A percentile compares a stretch with the other conserved stretches of the same genome.
These are phyloP conservation scores for Mortierella sp. DNA, from an alignment of 371 early-diverging fungal species.

Conservation along the genomic window DNA sequence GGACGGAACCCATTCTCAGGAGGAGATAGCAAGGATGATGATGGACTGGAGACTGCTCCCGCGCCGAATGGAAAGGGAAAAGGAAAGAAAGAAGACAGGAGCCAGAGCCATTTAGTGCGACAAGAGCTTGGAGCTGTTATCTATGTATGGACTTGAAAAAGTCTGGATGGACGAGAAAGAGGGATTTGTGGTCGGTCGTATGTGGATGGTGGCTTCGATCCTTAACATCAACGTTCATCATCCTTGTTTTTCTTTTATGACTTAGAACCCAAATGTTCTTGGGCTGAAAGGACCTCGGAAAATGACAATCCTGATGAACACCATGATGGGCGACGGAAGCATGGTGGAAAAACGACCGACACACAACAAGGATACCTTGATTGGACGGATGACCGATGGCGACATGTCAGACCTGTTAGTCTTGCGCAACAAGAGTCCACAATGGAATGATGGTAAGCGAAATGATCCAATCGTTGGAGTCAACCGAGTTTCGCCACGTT, in stretches of 20 bases:
- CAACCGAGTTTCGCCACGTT: too few species aligned
- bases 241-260: neutral
- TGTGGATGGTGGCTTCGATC: too few species aligned
- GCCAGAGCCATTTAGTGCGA: conserved; percentile 59
- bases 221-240: too few species aligned
- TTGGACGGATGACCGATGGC: conserved; percentile 68
- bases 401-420: conserved; percentile 72
- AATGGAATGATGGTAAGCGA: conserved; percentile 88
- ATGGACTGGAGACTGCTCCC: neutral
- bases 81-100: conserved; percentile 50
- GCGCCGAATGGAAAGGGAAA: conserved; percentile 6
- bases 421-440: conserved; percentile 90
- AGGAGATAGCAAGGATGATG: conserved; percentile 5
- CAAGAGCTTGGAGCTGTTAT: conserved; percentile 84
- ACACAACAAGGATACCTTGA: conserved; percentile 71
- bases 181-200: too few species aligned
- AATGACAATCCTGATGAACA: conserved; percentile 87
- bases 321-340: conserved; percentile 73
- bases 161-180: too few species aligned
- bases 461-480: too few species aligned
- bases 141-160: conserved; percentile 66
- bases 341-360: conserved; percentile 68
- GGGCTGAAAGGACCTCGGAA: conserved; percentile 94
- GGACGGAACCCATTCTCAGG: conserved; percentile 67
- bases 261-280: conserved; percentile 87